Conservation (phyloP, 306 rosid genomes). For the Cicer yamashitae region DNA sequence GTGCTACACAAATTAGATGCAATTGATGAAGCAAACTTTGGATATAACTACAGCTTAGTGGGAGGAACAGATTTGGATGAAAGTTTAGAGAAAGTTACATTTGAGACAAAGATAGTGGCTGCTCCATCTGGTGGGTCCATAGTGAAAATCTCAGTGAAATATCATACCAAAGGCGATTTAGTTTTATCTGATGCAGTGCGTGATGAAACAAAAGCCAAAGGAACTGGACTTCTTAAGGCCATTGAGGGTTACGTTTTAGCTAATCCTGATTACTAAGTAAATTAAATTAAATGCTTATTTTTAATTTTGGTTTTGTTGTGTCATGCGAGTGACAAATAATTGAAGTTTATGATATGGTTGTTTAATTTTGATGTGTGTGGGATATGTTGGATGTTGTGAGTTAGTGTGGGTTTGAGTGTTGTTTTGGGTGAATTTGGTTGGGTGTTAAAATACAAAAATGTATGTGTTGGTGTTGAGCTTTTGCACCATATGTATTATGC, state of each 20-base stretch:
- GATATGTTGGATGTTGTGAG: not conserved
- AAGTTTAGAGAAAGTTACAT: constrained; percentile 39
- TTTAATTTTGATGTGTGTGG: not conserved
- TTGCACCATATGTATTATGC: not conserved
- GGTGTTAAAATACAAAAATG: not conserved
- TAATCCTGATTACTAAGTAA: constrained; percentile 27
- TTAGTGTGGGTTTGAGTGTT: constrained; percentile 1
- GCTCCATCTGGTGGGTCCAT: constrained; percentile 50
- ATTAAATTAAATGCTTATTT: not conserved
- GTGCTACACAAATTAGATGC: constrained; percentile 40
- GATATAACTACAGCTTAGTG: constrained; percentile 39
- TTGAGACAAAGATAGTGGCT: constrained; percentile 23
- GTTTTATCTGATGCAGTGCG: constrained; percentile 21
- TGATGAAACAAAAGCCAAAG: constrained; percentile 28
- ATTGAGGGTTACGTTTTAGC: constrained; percentile 46
- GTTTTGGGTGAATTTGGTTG: not conserved
- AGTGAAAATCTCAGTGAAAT: constrained; percentile 11
- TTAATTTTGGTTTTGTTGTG: not conserved
- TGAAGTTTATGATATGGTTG: not conserved
- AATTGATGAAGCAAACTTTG: constrained; percentile 32
- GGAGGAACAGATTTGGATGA: constrained; percentile 45
- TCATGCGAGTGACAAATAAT: not conserved
- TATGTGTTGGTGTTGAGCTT: not conserved
- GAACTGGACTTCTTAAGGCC: constrained; percentile 37
- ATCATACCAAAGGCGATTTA: constrained; percentile 44